A percentile compares a stretch with the other conserved stretches of the same genome.
These are phyloP conservation scores for Coemansia sp. DNA, from an alignment of 192 early-diverging fungal genomes.

Conservation along the genomic window DNA sequence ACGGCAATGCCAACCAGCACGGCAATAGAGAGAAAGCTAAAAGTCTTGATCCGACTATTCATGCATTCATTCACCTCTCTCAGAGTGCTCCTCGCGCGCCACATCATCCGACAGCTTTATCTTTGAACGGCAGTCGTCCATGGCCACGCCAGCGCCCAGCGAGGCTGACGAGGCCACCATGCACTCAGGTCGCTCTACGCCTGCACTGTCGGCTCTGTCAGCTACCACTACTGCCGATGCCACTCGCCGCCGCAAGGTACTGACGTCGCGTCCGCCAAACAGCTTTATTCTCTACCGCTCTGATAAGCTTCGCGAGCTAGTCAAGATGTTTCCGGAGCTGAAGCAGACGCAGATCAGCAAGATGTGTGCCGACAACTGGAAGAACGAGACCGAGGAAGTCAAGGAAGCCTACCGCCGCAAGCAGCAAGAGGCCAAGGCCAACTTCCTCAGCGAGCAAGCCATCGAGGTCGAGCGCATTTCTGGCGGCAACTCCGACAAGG, in stretches of 20 bases:
- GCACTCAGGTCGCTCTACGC: constrained; percentile 32
- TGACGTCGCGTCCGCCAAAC: constrained; percentile 59
- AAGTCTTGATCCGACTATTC: constrained; percentile 79
- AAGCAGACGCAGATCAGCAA: constrained; percentile 61
- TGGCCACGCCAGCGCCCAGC: constrained; percentile 22
- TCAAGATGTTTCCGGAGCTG: constrained; percentile 47
- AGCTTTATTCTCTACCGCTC: constrained; percentile 59
- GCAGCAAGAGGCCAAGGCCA: constrained; percentile 56
- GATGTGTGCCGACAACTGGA: constrained; percentile 61
- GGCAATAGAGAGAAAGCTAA: constrained; percentile 72
- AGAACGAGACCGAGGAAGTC: constrained; percentile 55
- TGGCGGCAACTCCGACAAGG: constrained; percentile 48
- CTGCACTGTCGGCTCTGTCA: constrained; percentile 26
- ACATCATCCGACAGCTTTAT: constrained; percentile 39
- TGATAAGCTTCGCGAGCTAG: constrained; percentile 58
- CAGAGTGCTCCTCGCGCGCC: constrained; percentile 63
- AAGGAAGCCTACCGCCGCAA: constrained; percentile 54
- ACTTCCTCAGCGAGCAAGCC: constrained; percentile 55
- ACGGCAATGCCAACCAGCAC: constrained; percentile 74
- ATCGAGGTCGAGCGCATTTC: constrained; percentile 55
- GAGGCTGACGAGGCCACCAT: constrained; percentile 20
- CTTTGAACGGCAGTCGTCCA: constrained; percentile 26
- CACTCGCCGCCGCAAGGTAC: constrained; percentile 54
- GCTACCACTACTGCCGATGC: constrained; percentile 34
- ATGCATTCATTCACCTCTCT: constrained; percentile 93